Percentiles rank a stretch among this genome's conserved stretches.
Conservation (phyloP, 805 yeast genomes). For the Zygosaccharomyces bisporus region DNA sequence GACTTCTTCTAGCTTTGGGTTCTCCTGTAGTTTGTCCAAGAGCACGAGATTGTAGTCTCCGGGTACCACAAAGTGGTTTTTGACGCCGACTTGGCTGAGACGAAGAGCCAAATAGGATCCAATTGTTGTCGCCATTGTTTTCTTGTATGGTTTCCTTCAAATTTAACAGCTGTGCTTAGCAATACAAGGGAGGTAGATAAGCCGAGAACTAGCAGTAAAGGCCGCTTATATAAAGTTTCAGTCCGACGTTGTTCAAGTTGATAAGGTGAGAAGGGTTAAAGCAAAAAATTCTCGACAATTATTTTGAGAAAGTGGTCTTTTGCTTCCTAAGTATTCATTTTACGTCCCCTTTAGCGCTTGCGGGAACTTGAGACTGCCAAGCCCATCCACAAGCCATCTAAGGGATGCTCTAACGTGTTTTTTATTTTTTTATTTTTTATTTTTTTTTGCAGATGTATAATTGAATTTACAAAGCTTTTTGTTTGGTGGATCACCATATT, state of each 20-base stretch:
- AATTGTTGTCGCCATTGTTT: neutral
- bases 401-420: too few relatives aligned
- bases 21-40: constrained; percentile 4
- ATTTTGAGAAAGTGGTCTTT: neutral
- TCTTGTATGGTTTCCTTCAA: neutral
- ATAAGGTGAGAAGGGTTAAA: neutral
- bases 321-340: too few relatives aligned
- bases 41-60: constrained; percentile 5
- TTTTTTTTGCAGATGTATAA: neutral
- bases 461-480: too few relatives aligned
- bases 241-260: neutral
- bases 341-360: too few relatives aligned
- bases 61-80: constrained; percentile 5
- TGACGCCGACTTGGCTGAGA: constrained; percentile 1
- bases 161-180: neutral
- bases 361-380: too few relatives aligned
- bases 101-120: neutral
- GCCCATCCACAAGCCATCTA: too few relatives aligned
- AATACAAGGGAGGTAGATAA: neutral
- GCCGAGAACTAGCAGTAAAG: neutral
- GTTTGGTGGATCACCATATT: neutral
- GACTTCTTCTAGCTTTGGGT: constrained; percentile 6
- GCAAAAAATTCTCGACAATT: neutral
- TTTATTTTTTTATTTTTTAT: too few relatives aligned
- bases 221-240: neutral